Conservation (phyloP, 495 filamentous ascomycete species). For the Trichoderma parareesei region DNA sequence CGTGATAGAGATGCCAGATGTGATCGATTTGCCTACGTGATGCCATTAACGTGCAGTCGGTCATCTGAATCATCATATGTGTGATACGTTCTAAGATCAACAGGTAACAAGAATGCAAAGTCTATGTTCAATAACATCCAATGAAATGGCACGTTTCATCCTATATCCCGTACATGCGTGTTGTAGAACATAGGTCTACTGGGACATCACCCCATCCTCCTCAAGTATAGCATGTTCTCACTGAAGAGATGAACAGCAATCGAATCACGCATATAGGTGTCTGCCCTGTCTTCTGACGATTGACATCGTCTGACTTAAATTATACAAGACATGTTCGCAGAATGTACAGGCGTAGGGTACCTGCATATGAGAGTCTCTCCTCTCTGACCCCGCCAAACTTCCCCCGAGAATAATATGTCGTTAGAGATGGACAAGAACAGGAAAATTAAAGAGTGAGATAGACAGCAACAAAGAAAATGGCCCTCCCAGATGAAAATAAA, state of each 20-base stretch:
- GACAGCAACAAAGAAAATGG: not conserved
- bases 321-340: not conserved
- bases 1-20: too few relatives aligned
- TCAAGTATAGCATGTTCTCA: not conserved
- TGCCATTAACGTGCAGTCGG: too few relatives aligned
- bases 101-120: too few relatives aligned
- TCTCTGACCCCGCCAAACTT: not conserved
- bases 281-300: not conserved
- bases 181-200: too few relatives aligned
- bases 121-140: too few relatives aligned
- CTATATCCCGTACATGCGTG: too few relatives aligned
- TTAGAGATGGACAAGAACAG: not conserved
- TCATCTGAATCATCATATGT: too few relatives aligned
- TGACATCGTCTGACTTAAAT: not conserved
- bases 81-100: too few relatives aligned
- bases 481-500: not conserved
- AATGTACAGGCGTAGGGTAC: not conserved
- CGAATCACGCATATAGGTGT: not conserved
- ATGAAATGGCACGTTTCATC: too few relatives aligned
- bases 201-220: not conserved
- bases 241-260: not conserved
- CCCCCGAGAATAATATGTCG: not conserved
- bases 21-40: too few relatives aligned
- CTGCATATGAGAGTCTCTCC: not conserved
- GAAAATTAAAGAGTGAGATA: not conserved